These are phyloP conservation scores for Saturnispora silvae DNA, from an alignment of 805 yeast genomes.

Conservation along the genomic window DNA sequence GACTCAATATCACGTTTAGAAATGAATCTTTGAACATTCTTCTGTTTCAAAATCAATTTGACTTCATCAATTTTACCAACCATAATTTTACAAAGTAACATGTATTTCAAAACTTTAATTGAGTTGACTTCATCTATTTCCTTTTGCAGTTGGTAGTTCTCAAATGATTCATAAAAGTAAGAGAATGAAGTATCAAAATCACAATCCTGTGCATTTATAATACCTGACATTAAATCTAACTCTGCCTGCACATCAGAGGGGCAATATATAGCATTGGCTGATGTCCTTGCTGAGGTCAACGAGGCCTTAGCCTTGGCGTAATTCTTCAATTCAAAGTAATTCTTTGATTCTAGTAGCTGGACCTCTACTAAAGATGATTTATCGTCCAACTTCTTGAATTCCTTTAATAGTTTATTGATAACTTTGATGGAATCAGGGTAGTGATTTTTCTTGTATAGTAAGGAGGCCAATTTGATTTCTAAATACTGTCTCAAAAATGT, in stretches of 20 bases:
- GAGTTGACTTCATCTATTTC: slow-evolving; percentile 26
- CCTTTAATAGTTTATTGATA: slow-evolving; percentile 62
- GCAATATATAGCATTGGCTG: slow-evolving; percentile 94
- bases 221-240: slow-evolving; percentile 89
- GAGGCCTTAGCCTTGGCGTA: slow-evolving; percentile 87
- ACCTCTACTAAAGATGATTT: slow-evolving; percentile 93
- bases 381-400: slow-evolving; percentile 90
- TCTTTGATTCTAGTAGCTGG: slow-evolving; percentile 81
- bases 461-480: slow-evolving; percentile 70
- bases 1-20: slow-evolving; percentile 86
- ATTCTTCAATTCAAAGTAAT: slow-evolving; percentile 84
- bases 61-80: slow-evolving; percentile 78
- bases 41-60: slow-evolving; percentile 64
- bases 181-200: slow-evolving; percentile 95
- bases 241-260: slow-evolving; percentile 93
- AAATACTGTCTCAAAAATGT: slow-evolving; percentile 81
- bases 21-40: slow-evolving; percentile 30
- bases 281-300: slow-evolving; percentile 87
- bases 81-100: slow-evolving; percentile 92
- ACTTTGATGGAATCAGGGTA: slow-evolving; percentile 64
- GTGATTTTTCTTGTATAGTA: slow-evolving; percentile 53
- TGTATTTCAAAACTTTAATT: slow-evolving; percentile 75
- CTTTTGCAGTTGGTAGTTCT: slow-evolving; percentile 54
- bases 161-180: slow-evolving; percentile 91
- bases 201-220: slow-evolving; percentile 90